Evolutionary conservation across 306 rosid species (phyloP), one percentile per base, ranked within the genome.

Genomic region (Vicia faba): DNA sequence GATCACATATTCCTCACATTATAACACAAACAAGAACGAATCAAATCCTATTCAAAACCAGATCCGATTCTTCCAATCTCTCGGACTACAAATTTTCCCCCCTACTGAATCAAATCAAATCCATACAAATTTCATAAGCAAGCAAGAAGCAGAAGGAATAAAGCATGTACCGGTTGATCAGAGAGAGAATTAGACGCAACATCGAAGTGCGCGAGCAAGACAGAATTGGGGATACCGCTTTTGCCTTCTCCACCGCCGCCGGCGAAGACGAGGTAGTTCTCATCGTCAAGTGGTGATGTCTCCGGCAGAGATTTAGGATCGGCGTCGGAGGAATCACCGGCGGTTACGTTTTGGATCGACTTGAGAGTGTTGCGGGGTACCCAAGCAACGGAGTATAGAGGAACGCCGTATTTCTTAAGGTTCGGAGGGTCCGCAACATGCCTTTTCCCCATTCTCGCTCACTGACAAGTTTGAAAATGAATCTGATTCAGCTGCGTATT

Each of bases 211-310:
- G 84, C 60, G 13, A 93, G 69, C 56, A 86, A 33, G 29, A 93
- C 45, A 25, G 96, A 84, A 79, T 93, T 93, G 1, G 87, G 88
- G 59, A 93, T 86, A 16, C 99, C 99, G 60, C 91, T 93, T 61
- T 78, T 75, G 23, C 99, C 95, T 70, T 81, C 92, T 44, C 97
- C 98, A 16, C 97, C 98, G 3, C 98, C 98, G 11, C 98, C 98
- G 16, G 97, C 79, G 41, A 87, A 67, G 1, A 85, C 89, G 1
- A 86, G 61, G 71, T 80, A 80, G 54, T 29, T 74, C n/a, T 74
- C 78, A 44, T 26, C 45, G 20, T 72, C 23, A 0, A 8, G 4
- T 18, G 8, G 16, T 6, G 7, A 16, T 18, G 53, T 70, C 10
- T 36, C 50, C 40, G 79, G 62, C n/a, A 45, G 10, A 2, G 85